A percentile compares a stretch with the other conserved stretches of the same genome.
Conservation (phyloP, 768 basidiomycete species). For the Boletus fagicola region DNA sequence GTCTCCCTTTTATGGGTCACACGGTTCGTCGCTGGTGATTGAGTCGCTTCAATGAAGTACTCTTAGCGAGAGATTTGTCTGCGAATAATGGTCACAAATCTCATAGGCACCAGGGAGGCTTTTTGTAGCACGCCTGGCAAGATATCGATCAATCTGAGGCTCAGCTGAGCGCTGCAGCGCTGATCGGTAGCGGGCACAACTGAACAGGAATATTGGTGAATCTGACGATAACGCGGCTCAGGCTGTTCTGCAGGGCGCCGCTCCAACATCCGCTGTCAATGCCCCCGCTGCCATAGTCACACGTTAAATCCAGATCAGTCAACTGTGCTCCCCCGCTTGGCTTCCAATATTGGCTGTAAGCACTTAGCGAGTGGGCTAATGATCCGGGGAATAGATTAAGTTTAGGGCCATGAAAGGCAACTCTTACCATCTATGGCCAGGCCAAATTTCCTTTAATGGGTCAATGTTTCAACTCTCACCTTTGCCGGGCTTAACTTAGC, state of each 20-base stretch:
- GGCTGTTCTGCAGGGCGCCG: neutral
- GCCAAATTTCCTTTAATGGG: neutral
- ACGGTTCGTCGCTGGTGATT: neutral
- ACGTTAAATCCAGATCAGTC: neutral
- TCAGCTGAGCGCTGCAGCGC: neutral
- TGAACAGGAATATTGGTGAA: neutral
- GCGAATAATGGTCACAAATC: neutral
- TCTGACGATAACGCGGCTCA: neutral
- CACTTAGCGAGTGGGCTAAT: too few species aligned
- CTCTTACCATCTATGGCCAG: neutral
- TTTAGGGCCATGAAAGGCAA: neutral
- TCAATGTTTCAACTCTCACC: too few species aligned
- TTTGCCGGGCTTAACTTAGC: too few species aligned
- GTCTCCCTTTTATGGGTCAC: neutral
- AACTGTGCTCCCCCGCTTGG: neutral
- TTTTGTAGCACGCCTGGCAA: conserved; percentile 4
- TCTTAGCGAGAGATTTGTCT: neutral
- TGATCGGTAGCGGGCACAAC: neutral
- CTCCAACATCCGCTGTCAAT: neutral
- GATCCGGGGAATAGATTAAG: too few species aligned
- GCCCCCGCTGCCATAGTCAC: neutral
- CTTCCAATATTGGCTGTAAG: neutral
- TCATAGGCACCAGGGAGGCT: too few species aligned
- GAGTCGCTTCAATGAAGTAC: neutral
- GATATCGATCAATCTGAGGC: neutral